Evolutionary conservation across 768 basidiomycete species (phyloP).

Genomic region (Myochromella boudieri): DNA sequence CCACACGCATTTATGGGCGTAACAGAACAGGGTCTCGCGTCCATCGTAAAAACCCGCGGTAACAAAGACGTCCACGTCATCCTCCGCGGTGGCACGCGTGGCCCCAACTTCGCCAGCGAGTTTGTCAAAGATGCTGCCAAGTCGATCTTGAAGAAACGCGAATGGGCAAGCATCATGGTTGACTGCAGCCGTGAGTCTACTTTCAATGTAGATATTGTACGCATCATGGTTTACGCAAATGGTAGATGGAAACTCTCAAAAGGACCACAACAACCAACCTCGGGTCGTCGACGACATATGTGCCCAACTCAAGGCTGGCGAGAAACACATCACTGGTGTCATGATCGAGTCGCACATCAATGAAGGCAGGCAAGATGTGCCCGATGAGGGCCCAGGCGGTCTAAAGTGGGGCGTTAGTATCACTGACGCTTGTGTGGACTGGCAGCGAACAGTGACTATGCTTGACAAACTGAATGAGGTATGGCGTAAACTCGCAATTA

Average conservation of each 20-base stretch:
- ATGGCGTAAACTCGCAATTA: conserved; percentile 2
- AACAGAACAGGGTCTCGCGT: conserved; percentile 84
- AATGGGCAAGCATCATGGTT: conserved; percentile 77
- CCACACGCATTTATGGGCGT: conserved; percentile 98
- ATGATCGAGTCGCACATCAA: conserved; percentile 98
- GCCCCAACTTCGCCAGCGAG: conserved; percentile 84
- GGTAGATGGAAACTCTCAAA: conserved; percentile 91
- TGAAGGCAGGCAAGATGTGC: conserved; percentile 89
- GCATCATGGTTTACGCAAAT: neutral
- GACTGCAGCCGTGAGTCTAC: conserved; percentile 73
- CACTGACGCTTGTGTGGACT: conserved; percentile 91
- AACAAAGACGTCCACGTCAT: conserved; percentile 93
- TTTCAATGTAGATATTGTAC: neutral
- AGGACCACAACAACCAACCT: conserved; percentile 92
- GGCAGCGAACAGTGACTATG: conserved; percentile 76
- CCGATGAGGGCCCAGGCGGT: conserved; percentile 59
- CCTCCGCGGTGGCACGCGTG: conserved; percentile 87
- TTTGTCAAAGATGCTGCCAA: conserved; percentile 64
- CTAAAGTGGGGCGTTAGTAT: conserved; percentile 85
- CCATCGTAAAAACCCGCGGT: conserved; percentile 90
- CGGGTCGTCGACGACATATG: conserved; percentile 72
- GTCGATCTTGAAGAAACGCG: conserved; percentile 63
- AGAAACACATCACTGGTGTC: conserved; percentile 81
- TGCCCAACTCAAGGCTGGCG: conserved; percentile 70
- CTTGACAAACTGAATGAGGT: conserved; percentile 67